Evolutionary conservation across 2,329 filamentous ascomycete genomes (phyloP).

Genomic region (Aspergillus cejpii): DNA sequence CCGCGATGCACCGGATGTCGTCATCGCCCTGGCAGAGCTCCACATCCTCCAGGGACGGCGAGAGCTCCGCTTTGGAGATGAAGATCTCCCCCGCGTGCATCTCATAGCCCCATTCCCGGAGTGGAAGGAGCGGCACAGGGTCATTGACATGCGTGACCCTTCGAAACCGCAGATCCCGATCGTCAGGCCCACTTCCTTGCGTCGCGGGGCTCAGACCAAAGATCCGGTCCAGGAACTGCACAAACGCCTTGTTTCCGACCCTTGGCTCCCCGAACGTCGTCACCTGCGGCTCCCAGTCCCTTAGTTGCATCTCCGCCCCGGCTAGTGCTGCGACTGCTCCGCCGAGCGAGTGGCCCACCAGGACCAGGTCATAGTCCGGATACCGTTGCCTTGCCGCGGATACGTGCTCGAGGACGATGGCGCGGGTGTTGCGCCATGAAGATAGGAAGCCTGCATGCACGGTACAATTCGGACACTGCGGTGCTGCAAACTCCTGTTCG

Average conservation of each 20-base stretch:
- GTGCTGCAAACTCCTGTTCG: conserved; percentile 36
- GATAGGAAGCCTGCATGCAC: conserved; percentile 86
- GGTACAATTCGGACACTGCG: conserved; percentile 74
- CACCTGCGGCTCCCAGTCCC: conserved; percentile 68
- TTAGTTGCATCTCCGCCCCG: conserved; percentile 67
- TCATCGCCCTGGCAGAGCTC: conserved; percentile 62
- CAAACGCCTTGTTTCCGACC: conserved; percentile 51
- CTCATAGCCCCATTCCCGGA: conserved; percentile 79
- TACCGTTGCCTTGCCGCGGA: conserved; percentile 53
- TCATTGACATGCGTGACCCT: conserved; percentile 81
- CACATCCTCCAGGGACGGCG: conserved; percentile 64
- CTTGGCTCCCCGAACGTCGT: conserved; percentile 91
- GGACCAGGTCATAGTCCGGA: conserved; percentile 64
- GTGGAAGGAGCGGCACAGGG: conserved; percentile 79
- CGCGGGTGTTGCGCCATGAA: conserved; percentile 72
- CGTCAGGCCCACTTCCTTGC: conserved; percentile 7
- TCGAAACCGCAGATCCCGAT: conserved; percentile 49
- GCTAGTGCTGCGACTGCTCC: conserved; percentile 87
- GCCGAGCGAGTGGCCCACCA: conserved; percentile 87
- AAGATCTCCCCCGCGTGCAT: conserved; percentile 84
- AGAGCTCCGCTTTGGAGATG: conserved; percentile 65
- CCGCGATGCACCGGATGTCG: conserved; percentile 66
- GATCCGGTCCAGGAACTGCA: conserved; percentile 47
- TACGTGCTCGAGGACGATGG: conserved; percentile 62
- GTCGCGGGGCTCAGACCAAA: conserved; percentile 37